A percentile compares a stretch with the other conserved stretches of the same genome.
Evolutionary conservation across 495 filamentous ascomycete genomes (phyloP).

Genomic region (Elaphomyces granulatus): DNA sequence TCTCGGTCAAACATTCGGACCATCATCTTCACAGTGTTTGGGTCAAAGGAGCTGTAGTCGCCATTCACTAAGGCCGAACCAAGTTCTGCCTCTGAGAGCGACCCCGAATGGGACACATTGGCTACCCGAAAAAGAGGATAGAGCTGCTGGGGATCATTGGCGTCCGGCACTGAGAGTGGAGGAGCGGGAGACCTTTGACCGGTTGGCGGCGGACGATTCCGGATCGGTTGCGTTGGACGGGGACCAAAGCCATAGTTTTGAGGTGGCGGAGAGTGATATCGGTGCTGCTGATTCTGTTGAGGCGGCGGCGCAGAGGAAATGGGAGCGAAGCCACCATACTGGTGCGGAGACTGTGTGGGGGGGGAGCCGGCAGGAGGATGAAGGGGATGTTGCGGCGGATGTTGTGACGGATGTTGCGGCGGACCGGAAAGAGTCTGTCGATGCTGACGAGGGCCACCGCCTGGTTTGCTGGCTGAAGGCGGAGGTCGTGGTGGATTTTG

Average conservation of each 20-base stretch:
- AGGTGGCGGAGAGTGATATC: slow-evolving; percentile 41
- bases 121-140: slow-evolving; percentile 83
- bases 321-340: slow-evolving; percentile 17
- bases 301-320: slow-evolving; percentile 11
- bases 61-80: slow-evolving; percentile 89
- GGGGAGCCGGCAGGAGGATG: slow-evolving; percentile 18
- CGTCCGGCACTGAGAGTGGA: slow-evolving; percentile 50
- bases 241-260: slow-evolving; percentile 47
- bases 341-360: slow-evolving; percentile 20
- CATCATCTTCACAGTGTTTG: slow-evolving; percentile 97
- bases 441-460: slow-evolving; percentile 18
- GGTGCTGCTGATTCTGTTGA: slow-evolving; percentile 25
- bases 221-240: slow-evolving; percentile 31
- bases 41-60: slow-evolving; percentile 87
- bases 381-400: too few relatives aligned
- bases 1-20: slow-evolving; percentile 93
- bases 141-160: slow-evolving; percentile 41
- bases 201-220: slow-evolving; percentile 39
- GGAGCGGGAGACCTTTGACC: slow-evolving; percentile 34
- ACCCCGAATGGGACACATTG: slow-evolving; percentile 67
- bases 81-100: slow-evolving; percentile 77
- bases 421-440: slow-evolving; percentile 20
- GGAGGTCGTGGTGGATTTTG: slow-evolving; percentile 20
- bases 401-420: too few relatives aligned
- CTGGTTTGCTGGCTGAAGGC: slow-evolving; percentile 11